Evolutionary conservation across 257 asterid species (phyloP).

Genomic region (Euphrasia confusa): DNA sequence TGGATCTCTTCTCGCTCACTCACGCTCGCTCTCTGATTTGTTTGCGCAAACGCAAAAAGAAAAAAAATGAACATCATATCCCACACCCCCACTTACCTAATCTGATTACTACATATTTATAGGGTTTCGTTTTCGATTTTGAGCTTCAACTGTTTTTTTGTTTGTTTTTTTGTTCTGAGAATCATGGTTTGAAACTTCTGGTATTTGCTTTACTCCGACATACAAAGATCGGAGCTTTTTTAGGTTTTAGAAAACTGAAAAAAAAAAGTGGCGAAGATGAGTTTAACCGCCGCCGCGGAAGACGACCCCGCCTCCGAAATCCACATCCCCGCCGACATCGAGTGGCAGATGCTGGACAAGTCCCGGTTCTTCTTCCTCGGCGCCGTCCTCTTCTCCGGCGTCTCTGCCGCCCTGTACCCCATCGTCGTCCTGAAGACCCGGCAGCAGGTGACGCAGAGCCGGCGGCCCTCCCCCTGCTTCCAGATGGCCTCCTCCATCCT

Average conservation of each 20-base stretch:
- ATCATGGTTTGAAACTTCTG: no score
- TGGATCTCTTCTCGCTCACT: slow-evolving; percentile 55
- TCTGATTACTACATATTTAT: no score
- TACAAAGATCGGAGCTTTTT: neutral
- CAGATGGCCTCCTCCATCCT: slow-evolving; percentile 70
- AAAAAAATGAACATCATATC: neutral
- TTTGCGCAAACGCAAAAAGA: slow-evolving; percentile 53
- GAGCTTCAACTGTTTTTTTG: neutral
- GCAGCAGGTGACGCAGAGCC: slow-evolving; percentile 63
- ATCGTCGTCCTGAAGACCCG: slow-evolving; percentile 81
- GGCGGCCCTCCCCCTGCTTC: slow-evolving; percentile 41
- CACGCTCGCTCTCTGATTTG: slow-evolving; percentile 64
- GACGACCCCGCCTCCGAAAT: slow-evolving; percentile 78
- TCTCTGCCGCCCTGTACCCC: slow-evolving; percentile 72
- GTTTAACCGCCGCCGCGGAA: slow-evolving; percentile 64
- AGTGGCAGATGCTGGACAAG: slow-evolving; percentile 97
- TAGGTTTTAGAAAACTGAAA: neutral
- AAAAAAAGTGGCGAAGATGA: slow-evolving; percentile 76
- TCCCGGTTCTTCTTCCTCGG: slow-evolving; percentile 93
- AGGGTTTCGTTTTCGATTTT: neutral
- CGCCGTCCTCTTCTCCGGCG: slow-evolving; percentile 88
- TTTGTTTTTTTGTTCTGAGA: slow-evolving; percentile 22
- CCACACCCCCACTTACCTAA: no score
- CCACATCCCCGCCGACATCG: slow-evolving; percentile 91
- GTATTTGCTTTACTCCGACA: neutral